Evolutionary conservation across 345 rosid species (phyloP), one percentile per base, ranked within the genome.

Genomic region (Lagerstroemia speciosa): DNA sequence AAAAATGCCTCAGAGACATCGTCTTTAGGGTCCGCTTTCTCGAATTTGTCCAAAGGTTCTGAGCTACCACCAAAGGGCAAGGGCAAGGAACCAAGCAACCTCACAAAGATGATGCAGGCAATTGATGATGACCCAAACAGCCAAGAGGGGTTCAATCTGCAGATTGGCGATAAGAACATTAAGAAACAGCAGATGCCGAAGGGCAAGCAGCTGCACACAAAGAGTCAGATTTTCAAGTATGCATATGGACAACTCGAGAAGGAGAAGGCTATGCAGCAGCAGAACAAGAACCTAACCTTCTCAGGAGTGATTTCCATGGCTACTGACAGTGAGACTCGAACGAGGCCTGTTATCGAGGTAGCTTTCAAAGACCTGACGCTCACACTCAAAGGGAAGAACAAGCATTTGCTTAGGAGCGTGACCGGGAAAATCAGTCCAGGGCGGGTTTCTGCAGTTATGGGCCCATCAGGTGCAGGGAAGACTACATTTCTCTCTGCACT

Each of bases 371-470:
- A 89, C 71, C 48, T 92, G 71, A 89, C 96, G 5, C 90, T 92
- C 57, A 89, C 92, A 34, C 72, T 92, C 78, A 92, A 82, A 76
- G 92, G 90, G 27, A 87, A 85, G 72, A 74, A 78, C 73, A 92
- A 83, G 74, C 92, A 89, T 81, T 77, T 92, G 57, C 79, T 92
- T 72, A 85, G 92, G 71, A 82, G 85, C 69, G 93, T 92, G 36
- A 86, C 85, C 0, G 98, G 98, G 72, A 89, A 92, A 84, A 69
- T 89, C 72, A 82, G 78, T 82, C 96, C 98, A 0, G 98, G 96
- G 40, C 87, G 98, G 78, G 92, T 92, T 66, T 87, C 96, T n/a
- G 96, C 98, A n/a, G 96, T 92, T 72, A 92, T 92, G 98, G 98
- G 98, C 62, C 98, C 96, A 69, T 92, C 98, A 10, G 98, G 98